Base-by-base conservation (phyloP, 768 basidiomycete species). In the Gloeostereum incarnatum region DNA sequence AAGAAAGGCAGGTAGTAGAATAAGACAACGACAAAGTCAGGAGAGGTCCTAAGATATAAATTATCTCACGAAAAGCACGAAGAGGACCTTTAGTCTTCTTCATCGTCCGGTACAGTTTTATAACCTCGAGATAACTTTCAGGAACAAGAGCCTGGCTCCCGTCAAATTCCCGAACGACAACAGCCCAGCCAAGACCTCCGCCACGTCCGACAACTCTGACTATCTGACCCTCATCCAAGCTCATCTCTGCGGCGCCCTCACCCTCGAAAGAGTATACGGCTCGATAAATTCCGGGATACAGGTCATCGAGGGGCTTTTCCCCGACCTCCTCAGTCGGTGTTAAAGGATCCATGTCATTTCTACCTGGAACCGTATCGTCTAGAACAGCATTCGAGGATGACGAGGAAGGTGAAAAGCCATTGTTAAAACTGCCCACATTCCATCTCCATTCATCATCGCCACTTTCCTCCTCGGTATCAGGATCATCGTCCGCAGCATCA, bases 161-260 rank as follows among this genome's bases (percentile, higher is more conserved):
- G 9, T 20, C 21, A 4, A 14, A 31, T 3, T 37, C 35, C 5
- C 29, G 55, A 22, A 52, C 62, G 48, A 65, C 68, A 20, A 76
- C 66, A 3, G 73, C 74, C 73, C 73, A 76, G 4, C 73, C 73
- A 5, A 70, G 68, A 1, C 73, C 72, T 2, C 75, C 74, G 2
- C 75, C 72, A 29, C 71, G 48, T 2, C 73, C 75, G 4, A 75
- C 48, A 19, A 75, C 72, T 8, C 55, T 59, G 2, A 78, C 71
- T 23, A 70, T 36, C 46, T 78, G 74, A 19, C 69, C 75, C 45
- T 74, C 72, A 29, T 64, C 64, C 29, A 79, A 51, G 25, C 55
- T 61, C 75, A 77, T 76, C 63, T 78, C 77, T 20, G 71, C 71
- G 13, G 70, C 66, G 6, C 76, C 70, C 43, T 79, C 77, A 0